A percentile compares a stretch with the other conserved stretches of the same genome.
Conservation (phyloP, 1,139 yeast species). For the Yamadazyma aaseri region DNA sequence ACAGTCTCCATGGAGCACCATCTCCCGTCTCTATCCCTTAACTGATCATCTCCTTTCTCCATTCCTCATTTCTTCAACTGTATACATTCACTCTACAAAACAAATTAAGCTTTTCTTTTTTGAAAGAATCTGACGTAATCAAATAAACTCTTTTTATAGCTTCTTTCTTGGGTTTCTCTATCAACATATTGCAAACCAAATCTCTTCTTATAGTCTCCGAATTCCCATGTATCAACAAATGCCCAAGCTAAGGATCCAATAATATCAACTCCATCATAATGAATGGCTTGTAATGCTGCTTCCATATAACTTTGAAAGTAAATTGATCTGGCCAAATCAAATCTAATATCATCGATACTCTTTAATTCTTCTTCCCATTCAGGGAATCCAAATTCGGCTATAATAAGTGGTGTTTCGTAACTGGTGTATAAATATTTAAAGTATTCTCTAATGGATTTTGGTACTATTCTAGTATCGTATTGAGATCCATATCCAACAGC, state of each 20-base stretch:
- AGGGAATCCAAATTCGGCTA: conserved; percentile 36
- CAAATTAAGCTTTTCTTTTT: conserved; percentile 12
- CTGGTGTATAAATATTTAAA: conserved; percentile 22
- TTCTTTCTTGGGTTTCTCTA: conserved; percentile 28
- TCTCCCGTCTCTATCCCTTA: no score
- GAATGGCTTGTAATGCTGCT: conserved; percentile 23
- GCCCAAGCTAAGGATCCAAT: conserved; percentile 36
- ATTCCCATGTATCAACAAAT: conserved; percentile 33
- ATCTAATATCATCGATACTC: conserved; percentile 23
- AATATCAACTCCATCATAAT: conserved; percentile 27
- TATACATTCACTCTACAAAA: neutral
- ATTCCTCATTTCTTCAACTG: no score
- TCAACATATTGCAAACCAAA: conserved; percentile 37
- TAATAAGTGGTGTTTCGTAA: conserved; percentile 20
- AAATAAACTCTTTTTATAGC: conserved; percentile 34
- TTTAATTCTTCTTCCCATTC: conserved; percentile 29
- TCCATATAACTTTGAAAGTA: conserved; percentile 29
- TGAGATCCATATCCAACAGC: conserved; percentile 9
- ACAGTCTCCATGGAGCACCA: no score
- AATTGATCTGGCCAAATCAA: conserved; percentile 27
- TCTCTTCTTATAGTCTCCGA: conserved; percentile 29
- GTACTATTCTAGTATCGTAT: conserved; percentile 23
- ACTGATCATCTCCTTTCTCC: no score
- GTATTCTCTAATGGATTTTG: conserved; percentile 18
- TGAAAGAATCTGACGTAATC: conserved; percentile 18